Evolutionary conservation across 305 asterid genomes (phyloP).

Genomic region (Solanum hybrid): DNA sequence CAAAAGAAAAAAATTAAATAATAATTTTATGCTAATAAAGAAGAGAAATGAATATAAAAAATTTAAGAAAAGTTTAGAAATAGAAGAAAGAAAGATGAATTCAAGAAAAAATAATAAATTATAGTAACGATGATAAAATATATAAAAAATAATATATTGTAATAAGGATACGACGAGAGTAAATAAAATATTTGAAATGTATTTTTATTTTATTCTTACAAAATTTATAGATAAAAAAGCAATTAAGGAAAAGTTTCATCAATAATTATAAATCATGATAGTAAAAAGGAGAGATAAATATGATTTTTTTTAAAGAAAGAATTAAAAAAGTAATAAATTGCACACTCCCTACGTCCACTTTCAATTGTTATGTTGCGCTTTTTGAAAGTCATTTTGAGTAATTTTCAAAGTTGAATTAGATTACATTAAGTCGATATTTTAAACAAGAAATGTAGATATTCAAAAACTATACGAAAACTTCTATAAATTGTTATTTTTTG

Average conservation of each 20-base stretch:
- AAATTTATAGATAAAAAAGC: too few relatives aligned
- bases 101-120: too few relatives aligned
- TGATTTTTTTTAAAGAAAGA: too few relatives aligned
- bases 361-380: neutral
- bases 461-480: neutral
- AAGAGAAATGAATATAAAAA: neutral
- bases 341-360: rapidly evolving
- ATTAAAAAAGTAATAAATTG: too few relatives aligned
- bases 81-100: neutral
- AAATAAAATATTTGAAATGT: too few relatives aligned
- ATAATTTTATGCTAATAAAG: neutral
- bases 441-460: too few relatives aligned
- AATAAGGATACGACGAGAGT: neutral
- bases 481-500: too few relatives aligned
- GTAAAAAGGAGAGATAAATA: neutral
- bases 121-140: neutral
- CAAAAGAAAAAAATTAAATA: neutral
- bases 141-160: too few relatives aligned
- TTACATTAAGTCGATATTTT: too few relatives aligned
- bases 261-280: too few relatives aligned
- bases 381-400: neutral
- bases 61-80: neutral
- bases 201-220: too few relatives aligned
- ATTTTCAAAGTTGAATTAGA: too few relatives aligned
- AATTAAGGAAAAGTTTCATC: neutral